Conservation (phyloP, 352 stramenopile species). For the Pythium aphanidermatum region DNA sequence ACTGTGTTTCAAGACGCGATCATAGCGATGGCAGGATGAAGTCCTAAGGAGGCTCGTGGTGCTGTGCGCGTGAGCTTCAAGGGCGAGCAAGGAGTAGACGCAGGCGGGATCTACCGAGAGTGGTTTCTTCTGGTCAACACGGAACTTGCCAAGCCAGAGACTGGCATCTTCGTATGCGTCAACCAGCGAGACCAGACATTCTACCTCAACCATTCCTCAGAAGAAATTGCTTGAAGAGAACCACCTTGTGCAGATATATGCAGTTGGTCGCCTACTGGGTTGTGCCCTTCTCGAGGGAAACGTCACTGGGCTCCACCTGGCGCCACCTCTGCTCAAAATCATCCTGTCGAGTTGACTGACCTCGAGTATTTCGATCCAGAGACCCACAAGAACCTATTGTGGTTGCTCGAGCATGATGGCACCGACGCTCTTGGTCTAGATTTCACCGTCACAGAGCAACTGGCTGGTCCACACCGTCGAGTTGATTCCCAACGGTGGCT, state of each 20-base stretch:
- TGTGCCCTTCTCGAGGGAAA: conserved; percentile 78
- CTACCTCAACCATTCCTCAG: conserved; percentile 41
- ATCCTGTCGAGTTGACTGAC: conserved; percentile 36
- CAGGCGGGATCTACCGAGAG: conserved; percentile 69
- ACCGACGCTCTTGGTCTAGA: conserved; percentile 33
- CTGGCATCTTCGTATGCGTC: conserved; percentile 36
- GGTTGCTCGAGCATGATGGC: conserved; percentile 31
- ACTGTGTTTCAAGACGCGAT: background rate
- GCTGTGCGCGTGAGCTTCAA: conserved; percentile 52
- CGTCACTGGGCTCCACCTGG: conserved; percentile 89
- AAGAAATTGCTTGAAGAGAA: conserved; percentile 13
- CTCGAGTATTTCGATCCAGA: conserved; percentile 36
- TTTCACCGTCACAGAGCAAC: conserved; percentile 27
- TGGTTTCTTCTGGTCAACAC: conserved; percentile 72
- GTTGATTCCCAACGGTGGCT: too few relatives aligned
- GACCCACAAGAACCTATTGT: too few relatives aligned
- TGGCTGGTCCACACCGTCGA: too few relatives aligned
- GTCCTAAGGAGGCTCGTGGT: background rate
- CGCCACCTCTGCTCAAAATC: conserved; percentile 38
- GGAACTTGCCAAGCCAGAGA: conserved; percentile 23
- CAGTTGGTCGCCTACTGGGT: conserved; percentile 37
- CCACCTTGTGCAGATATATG: conserved; percentile 41
- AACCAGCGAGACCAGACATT: conserved; percentile 41
- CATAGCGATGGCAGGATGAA: background rate
- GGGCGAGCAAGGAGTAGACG: conserved; percentile 58